phyloP scores from a whole-genome alignment of 495 filamentous ascomycete genomes.

The Daldinia grandis region DNA sequence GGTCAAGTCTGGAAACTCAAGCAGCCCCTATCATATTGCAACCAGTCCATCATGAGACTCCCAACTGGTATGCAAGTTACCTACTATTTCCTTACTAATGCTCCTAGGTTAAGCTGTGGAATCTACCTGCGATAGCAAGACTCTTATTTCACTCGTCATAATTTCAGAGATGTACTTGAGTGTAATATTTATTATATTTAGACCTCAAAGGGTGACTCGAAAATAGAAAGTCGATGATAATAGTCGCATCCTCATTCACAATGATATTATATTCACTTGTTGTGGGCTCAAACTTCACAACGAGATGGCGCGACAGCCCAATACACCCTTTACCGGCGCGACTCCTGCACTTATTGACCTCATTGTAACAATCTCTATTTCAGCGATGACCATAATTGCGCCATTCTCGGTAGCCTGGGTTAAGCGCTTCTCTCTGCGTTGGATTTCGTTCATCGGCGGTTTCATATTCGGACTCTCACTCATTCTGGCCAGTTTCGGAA shows the following conservation, averaged over 20 bases:
- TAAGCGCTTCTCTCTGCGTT: neutral
- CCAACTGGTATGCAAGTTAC: neutral
- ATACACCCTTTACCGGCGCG: neutral
- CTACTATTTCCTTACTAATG: too few species aligned
- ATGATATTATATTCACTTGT: neutral
- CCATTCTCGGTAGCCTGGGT: neutral
- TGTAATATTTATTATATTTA: neutral
- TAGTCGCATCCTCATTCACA: neutral
- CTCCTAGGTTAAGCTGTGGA: too few species aligned
- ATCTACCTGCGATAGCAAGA: neutral
- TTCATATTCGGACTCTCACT: neutral
- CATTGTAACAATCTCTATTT: neutral
- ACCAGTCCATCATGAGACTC: neutral
- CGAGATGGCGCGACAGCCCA: neutral
- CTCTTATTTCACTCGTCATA: neutral
- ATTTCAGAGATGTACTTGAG: neutral
- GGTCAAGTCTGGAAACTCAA: neutral
- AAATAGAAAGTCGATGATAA: neutral
- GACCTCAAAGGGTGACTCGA: neutral
- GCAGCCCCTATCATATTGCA: neutral
- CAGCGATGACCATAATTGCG: neutral
- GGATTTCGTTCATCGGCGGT: neutral
- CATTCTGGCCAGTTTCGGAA: neutral
- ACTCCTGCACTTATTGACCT: neutral
- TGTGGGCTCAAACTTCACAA: neutral